phyloP scores from a whole-genome alignment of 495 filamentous ascomycete species.

The Penicillium ochrochloron region DNA sequence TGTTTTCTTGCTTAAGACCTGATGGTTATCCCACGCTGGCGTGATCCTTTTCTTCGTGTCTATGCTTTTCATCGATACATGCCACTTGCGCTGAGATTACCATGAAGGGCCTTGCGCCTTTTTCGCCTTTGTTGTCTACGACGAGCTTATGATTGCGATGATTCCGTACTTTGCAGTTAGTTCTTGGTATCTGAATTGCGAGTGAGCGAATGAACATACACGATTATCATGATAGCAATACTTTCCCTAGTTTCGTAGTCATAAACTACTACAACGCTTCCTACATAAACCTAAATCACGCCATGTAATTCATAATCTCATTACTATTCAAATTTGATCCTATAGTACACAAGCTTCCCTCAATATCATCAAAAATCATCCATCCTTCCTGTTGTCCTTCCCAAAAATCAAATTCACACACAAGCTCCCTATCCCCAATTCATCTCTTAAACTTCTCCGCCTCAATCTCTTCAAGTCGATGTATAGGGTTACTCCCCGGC shows the following conservation, averaged over 20 bases:
- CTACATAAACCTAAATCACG: neutral
- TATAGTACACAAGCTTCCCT: too few species aligned
- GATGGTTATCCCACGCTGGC: conserved; percentile 13
- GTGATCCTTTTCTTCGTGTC: conserved; percentile 12
- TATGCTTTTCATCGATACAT: conserved; percentile 13
- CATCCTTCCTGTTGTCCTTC: neutral
- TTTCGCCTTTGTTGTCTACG: conserved; percentile 8
- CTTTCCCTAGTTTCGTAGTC: neutral
- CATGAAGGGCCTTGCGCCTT: neutral
- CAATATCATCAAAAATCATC: neutral
- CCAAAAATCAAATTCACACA: neutral
- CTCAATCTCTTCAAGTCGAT: conserved; percentile 69
- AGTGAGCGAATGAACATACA: conserved; percentile 22
- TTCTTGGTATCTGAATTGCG: conserved; percentile 10
- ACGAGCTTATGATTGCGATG: conserved; percentile 26
- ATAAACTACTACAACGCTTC: neutral
- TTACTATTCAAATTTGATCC: neutral
- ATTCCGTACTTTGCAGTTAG: conserved; percentile 15
- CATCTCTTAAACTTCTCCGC: conserved; percentile 58
- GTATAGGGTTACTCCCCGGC: conserved; percentile 66
- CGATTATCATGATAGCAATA: neutral
- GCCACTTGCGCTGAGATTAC: neutral
- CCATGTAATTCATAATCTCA: neutral
- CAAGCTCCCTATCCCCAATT: conserved; percentile 11
- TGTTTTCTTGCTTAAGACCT: neutral